These are phyloP conservation scores for Vanrija humicola DNA, from an alignment of 1,284 basidiomycete genomes.

Conservation along the genomic window DNA sequence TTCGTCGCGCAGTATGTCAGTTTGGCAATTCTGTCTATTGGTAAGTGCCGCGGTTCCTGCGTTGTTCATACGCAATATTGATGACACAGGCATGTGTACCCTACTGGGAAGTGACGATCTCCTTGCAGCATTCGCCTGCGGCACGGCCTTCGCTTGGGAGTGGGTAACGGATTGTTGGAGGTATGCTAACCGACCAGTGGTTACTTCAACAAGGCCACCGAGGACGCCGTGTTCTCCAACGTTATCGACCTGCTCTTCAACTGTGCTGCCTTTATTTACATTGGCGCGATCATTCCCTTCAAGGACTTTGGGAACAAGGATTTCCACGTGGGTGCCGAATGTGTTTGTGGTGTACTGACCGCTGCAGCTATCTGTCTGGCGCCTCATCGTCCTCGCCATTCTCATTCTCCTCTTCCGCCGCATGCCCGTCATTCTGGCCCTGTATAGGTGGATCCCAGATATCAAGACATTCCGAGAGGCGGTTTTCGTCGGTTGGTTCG, in stretches of 20 bases:
- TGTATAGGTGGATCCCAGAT: constrained; percentile 88
- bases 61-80: neutral
- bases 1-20: constrained; percentile 87
- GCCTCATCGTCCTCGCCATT: constrained; percentile 74
- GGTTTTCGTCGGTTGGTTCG: constrained; percentile 82
- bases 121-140: constrained; percentile 89
- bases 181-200: constrained; percentile 49
- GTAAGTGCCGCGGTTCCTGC: constrained; percentile 59
- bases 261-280: constrained; percentile 83
- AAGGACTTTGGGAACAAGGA: constrained; percentile 62
- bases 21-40: constrained; percentile 72
- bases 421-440: constrained; percentile 72
- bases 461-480: constrained; percentile 82
- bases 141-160: constrained; percentile 97
- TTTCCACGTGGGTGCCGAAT: constrained; percentile 51
- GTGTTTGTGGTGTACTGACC: neutral
- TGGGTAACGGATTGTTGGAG: constrained; percentile 21
- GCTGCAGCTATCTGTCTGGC: constrained; percentile 64
- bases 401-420: constrained; percentile 72
- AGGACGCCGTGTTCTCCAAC: constrained; percentile 89
- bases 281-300: constrained; percentile 95
- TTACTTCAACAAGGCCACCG: constrained; percentile 95
- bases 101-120: constrained; percentile 91
- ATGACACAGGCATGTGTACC: constrained; percentile 64
- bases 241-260: constrained; percentile 88